Percentiles rank a stretch among this genome's conserved stretches.
These are phyloP conservation scores for Mycena venus DNA, from an alignment of 768 basidiomycete genomes.

Conservation along the genomic window DNA sequence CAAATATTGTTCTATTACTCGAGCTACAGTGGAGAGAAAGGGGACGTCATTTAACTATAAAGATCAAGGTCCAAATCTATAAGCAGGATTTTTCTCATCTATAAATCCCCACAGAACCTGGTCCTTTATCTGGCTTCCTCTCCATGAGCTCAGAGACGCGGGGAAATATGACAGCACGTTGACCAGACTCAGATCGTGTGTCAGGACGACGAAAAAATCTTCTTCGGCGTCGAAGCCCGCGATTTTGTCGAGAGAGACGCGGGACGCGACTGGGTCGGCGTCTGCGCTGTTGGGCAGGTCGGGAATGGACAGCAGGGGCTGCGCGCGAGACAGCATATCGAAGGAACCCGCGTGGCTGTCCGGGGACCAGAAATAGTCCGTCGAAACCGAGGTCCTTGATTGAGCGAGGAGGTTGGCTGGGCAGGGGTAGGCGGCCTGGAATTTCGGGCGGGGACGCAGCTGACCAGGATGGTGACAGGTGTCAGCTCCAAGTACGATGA, in stretches of 20 bases:
- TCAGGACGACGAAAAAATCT: conserved; percentile 28
- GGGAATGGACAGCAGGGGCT: conserved; percentile 26
- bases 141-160: conserved; percentile 21
- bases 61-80: conserved; percentile 25
- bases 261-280: conserved; percentile 1
- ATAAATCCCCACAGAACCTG: conserved; percentile 27
- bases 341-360: conserved; percentile 1
- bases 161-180: conserved; percentile 28
- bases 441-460: conserved; percentile 24
- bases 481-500: conserved; percentile 33
- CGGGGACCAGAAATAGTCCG: conserved; percentile 27
- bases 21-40: too few relatives aligned
- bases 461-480: conserved; percentile 29
- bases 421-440: conserved; percentile 27
- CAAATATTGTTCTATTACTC: too few relatives aligned
- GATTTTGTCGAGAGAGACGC: conserved; percentile 22
- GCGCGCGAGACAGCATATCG: conserved; percentile 23
- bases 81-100: conserved; percentile 24
- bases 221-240: conserved; percentile 30
- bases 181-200: conserved; percentile 32
- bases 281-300: conserved; percentile 16
- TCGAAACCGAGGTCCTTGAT: conserved; percentile 21
- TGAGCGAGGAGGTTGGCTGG: conserved; percentile 21
- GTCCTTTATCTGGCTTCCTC: conserved; percentile 15
- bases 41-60: too few relatives aligned